Evolutionary conservation across 768 basidiomycete species (phyloP).

Genomic region (Dioszegia hungarica): DNA sequence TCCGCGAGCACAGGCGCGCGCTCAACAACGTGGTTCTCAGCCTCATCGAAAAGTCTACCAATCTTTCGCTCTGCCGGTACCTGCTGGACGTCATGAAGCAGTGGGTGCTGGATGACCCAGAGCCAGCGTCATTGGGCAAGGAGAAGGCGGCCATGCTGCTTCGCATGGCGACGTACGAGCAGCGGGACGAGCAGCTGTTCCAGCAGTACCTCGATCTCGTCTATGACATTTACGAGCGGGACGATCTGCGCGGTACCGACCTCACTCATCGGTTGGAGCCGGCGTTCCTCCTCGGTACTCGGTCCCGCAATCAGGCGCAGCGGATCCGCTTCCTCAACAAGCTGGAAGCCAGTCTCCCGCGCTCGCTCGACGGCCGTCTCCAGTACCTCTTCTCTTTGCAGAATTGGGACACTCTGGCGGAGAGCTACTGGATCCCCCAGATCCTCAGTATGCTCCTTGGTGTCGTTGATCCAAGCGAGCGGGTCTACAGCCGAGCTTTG

Average conservation of each 20-base stretch:
- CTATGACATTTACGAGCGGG: slow-evolving; percentile 88
- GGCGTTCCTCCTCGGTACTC: slow-evolving; percentile 86
- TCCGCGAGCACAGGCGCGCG: slow-evolving; percentile 80
- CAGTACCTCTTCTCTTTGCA: slow-evolving; percentile 89
- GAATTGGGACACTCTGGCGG: slow-evolving; percentile 87
- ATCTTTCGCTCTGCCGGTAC: slow-evolving; percentile 68
- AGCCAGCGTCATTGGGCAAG: slow-evolving; percentile 55
- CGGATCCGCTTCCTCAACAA: slow-evolving; percentile 84
- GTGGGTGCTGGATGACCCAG: slow-evolving; percentile 78
- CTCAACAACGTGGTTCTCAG: slow-evolving; percentile 71
- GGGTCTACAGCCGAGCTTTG: slow-evolving; percentile 29
- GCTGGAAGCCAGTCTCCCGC: slow-evolving; percentile 80
- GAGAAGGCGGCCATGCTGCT: slow-evolving; percentile 86
- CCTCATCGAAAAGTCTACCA: slow-evolving; percentile 86
- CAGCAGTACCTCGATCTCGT: slow-evolving; percentile 81
- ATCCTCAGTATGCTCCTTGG: slow-evolving; percentile 84
- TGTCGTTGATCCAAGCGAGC: slow-evolving; percentile 52
- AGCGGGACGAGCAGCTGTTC: slow-evolving; percentile 65
- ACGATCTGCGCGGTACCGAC: slow-evolving; percentile 78
- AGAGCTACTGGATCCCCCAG: slow-evolving; percentile 89
- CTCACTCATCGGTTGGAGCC: slow-evolving; percentile 88
- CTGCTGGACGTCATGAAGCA: slow-evolving; percentile 78
- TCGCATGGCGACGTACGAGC: slow-evolving; percentile 80
- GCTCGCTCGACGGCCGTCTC: slow-evolving; percentile 71
- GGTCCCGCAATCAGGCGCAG: slow-evolving; percentile 69